Evolutionary conservation across 305 asterid species (phyloP), one percentile per base, ranked within the genome.

Genomic region (Ajuga reptans): DNA sequence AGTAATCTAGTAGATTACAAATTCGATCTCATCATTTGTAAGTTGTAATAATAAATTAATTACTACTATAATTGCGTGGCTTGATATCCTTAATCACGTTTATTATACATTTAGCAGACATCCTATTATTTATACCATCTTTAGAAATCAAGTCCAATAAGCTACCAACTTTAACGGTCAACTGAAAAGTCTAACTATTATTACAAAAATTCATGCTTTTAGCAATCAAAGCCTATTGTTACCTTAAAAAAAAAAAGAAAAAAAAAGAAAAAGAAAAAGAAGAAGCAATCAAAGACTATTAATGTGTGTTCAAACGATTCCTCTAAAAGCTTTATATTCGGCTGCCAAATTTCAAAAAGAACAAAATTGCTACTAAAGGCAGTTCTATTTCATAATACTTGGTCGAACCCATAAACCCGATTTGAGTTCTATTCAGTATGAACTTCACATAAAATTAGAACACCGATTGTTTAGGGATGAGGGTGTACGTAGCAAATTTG

Each of bases 291-390:
- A 43, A 67, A 51, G 58, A 69, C 76, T 54, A 10, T 29, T 15
- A n/a, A n/a, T n/a, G n/a, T 10, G 15, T 54, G 43, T 70, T 71
- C 64, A 62, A 72, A 75, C 82, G 78, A 83, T 80, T 85, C 91
- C 79, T 64, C 37, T 24, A 4, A 37, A 69, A 72, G 64, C 74
- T 27, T 0, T 21, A 21, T 21, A 65, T 75, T 76, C 75, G 85
- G 84, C 72, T 36, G 80, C 91, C 85, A 76, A 70, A 66, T 57
- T 77, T 76, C 72, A 64, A 63, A 21, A 4, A 76, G 77, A 64
- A 75, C 77, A 67, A 75, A 33, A 54, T 72, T 49, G 34, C 78
- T 69, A 62, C 69, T 24, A 37, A 69, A 67, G 36, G 14, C 63
- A 52, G 34, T 62, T 58, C 51, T 58, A 62, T 8, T 39, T 64